Evolutionary conservation across 805 yeast genomes (phyloP).

Genomic region (Metschnikowia colocasiae): DNA sequence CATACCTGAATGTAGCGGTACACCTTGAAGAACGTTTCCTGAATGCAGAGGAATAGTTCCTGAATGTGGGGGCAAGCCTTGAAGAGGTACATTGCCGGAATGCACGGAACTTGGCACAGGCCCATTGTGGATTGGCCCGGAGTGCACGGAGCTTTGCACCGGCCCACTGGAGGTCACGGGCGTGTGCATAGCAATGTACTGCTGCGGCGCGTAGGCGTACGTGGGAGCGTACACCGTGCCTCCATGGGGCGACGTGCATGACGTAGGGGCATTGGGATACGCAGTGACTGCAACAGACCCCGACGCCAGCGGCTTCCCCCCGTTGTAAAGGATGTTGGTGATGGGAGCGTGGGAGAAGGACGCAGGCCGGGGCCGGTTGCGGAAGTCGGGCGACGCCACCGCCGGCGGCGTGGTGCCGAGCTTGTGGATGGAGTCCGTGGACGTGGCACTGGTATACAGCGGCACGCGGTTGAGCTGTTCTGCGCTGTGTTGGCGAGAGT

Average conservation of each 20-base stretch:
- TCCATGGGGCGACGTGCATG: slow-evolving; percentile 2
- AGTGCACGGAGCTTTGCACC: not conserved
- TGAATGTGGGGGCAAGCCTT: no score
- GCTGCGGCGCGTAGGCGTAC: not conserved
- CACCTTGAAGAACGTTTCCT: not conserved
- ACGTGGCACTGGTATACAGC: slow-evolving; percentile 8
- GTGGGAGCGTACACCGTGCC: not conserved
- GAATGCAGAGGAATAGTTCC: not conserved
- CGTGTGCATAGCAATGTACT: not conserved
- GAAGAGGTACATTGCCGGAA: not conserved
- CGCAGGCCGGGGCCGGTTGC: slow-evolving; percentile 13
- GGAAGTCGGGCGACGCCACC: slow-evolving; percentile 8
- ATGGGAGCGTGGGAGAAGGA: slow-evolving; percentile 11
- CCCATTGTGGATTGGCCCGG: no score
- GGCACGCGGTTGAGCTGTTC: slow-evolving; percentile 7
- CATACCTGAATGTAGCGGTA: not conserved
- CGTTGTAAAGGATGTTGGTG: slow-evolving; percentile 1
- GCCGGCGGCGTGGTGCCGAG: slow-evolving; percentile 5
- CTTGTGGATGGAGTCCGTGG: not conserved
- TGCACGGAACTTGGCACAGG: not conserved
- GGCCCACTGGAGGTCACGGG: not conserved
- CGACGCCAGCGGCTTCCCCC: not conserved
- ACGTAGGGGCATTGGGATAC: not conserved
- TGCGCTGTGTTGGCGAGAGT: slow-evolving; percentile 2
- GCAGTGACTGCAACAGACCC: not conserved